Conservation (phyloP, 192 early-diverging fungal species). For the Gaertneriomyces sp. region DNA sequence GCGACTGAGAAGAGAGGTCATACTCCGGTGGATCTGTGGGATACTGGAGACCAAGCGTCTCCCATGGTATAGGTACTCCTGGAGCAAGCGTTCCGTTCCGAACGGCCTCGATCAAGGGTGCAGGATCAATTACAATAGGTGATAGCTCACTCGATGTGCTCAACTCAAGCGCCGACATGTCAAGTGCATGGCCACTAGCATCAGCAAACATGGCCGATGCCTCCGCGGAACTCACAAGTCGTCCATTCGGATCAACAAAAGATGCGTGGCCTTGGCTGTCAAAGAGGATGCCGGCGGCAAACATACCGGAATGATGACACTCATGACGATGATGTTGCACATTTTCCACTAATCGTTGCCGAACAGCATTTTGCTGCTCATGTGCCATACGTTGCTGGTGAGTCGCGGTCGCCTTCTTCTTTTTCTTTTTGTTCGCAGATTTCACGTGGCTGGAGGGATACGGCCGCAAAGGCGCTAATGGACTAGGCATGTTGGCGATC, state of each 20-base stretch:
- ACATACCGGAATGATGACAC: neutral
- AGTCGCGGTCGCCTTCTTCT: conserved; percentile 9
- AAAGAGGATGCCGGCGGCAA: conserved; percentile 2
- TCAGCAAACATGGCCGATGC: neutral
- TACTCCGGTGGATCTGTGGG: neutral
- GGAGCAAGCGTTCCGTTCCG: conserved; percentile 15
- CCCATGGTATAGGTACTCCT: conserved; percentile 27
- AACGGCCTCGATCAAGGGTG: conserved; percentile 18
- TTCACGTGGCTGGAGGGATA: neutral
- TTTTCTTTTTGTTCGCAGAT: conserved; percentile 10
- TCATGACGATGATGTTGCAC: too few relatives aligned
- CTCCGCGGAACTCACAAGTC: neutral
- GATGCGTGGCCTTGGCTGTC: conserved; percentile 7
- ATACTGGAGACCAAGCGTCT: conserved; percentile 18
- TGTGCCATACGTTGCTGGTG: neutral
- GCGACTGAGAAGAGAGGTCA: neutral
- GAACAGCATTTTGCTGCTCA: neutral
- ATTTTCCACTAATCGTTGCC: too few relatives aligned
- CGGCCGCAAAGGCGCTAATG: neutral
- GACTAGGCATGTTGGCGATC: conserved; percentile 19
- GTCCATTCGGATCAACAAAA: neutral
- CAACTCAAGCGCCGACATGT: conserved; percentile 8
- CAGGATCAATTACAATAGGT: conserved; percentile 23
- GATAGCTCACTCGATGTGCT: neutral
- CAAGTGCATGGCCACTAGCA: neutral